Percentiles rank a stretch among this genome's conserved stretches.
Conservation (phyloP, 208 protist species). For the Wallacemonas sp. region DNA sequence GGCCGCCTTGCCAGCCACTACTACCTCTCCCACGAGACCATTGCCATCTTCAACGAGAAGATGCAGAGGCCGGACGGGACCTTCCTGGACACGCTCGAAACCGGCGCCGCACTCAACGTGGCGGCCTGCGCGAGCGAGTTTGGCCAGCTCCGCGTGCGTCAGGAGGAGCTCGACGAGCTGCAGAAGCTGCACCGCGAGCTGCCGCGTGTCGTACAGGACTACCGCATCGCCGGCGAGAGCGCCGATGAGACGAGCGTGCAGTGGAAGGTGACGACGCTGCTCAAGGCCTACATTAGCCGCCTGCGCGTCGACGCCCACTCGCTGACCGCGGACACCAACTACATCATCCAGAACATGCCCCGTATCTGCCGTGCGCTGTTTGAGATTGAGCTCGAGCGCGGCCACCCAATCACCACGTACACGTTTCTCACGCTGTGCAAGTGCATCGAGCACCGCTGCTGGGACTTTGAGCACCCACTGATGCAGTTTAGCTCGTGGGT, state of each 20-base stretch:
- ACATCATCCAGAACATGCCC: conserved; percentile 96
- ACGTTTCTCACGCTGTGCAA: conserved; percentile 92
- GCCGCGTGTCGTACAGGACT: conserved; percentile 68
- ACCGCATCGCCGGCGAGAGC: conserved; percentile 73
- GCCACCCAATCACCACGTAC: conserved; percentile 85
- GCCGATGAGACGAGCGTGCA: conserved; percentile 87
- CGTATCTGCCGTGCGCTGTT: conserved; percentile 97
- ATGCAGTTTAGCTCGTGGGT: conserved; percentile 82
- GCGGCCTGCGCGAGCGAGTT: conserved; percentile 95
- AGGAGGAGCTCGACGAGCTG: conserved; percentile 97
- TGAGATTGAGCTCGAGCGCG: conserved; percentile 96
- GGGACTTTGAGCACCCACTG: conserved; percentile 93
- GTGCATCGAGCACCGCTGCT: conserved; percentile 94
- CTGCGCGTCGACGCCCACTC: conserved; percentile 88
- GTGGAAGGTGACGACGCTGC: conserved; percentile 96
- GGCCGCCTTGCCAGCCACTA: conserved; percentile 98
- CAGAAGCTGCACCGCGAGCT: conserved; percentile 73
- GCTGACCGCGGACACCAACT: conserved; percentile 94
- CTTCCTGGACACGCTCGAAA: conserved; percentile 84
- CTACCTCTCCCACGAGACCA: conserved; percentile 97
- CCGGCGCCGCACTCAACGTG: conserved; percentile 93
- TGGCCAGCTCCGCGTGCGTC: conserved; percentile 94
- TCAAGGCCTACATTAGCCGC: conserved; percentile 97
- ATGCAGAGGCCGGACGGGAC: conserved; percentile 82
- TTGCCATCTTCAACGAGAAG: conserved; percentile 95